Percentiles rank a stretch among this genome's conserved stretches.
phyloP scores from a whole-genome alignment of 2,329 filamentous ascomycete species.

The Paecilomyces variotii region DNA sequence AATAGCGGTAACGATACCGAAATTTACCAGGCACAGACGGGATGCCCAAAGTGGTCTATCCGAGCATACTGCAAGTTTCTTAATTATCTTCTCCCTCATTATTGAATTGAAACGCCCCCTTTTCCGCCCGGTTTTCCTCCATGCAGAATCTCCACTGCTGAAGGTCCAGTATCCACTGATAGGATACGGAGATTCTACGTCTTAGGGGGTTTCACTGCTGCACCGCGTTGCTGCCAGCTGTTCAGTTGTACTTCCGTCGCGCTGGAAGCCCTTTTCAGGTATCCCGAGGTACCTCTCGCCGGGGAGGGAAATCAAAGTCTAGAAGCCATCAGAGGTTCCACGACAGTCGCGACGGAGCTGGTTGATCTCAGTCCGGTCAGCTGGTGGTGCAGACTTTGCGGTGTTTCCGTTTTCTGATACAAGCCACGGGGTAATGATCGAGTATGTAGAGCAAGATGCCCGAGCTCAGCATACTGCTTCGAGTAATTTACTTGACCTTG shows the following conservation, averaged over 20 bases:
- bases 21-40: neutral
- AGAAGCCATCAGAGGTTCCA: neutral
- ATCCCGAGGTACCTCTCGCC: neutral
- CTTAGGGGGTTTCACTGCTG: neutral
- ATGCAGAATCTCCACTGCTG: neutral
- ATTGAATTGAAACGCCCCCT: neutral
- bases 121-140: neutral
- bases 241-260: neutral
- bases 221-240: neutral
- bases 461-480: too few relatives aligned
- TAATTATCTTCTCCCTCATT: too few relatives aligned
- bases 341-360: neutral
- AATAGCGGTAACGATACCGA: neutral
- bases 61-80: neutral
- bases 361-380: neutral
- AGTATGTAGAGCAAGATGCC: too few relatives aligned
- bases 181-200: too few relatives aligned
- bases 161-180: neutral
- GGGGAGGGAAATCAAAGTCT: neutral
- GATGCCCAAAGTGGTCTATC: slow-evolving; percentile 2
- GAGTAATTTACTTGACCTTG: too few relatives aligned
- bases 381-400: neutral
- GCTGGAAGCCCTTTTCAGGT: neutral
- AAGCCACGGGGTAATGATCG: too few relatives aligned
- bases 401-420: too few relatives aligned